Conservation (phyloP, 345 rosid species). For the Eucalyptus marginata region DNA sequence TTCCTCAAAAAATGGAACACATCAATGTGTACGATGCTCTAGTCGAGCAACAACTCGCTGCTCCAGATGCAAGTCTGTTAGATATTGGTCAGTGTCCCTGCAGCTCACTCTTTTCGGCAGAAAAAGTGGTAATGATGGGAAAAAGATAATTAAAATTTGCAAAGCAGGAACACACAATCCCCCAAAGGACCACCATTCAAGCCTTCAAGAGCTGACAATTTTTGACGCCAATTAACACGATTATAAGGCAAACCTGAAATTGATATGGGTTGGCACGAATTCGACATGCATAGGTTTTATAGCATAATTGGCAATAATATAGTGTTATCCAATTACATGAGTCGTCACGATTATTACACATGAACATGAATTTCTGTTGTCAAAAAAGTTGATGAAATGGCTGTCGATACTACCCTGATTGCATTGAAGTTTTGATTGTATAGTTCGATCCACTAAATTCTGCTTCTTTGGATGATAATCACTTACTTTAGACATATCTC, state of each 20-base stretch:
- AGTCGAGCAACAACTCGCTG: conserved; percentile 75
- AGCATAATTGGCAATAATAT: background rate
- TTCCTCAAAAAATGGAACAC: conserved; percentile 29
- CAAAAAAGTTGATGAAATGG: background rate
- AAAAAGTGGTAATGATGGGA: background rate
- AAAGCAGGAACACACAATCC: background rate
- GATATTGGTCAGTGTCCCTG: conserved; percentile 54
- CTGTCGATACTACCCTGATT: background rate
- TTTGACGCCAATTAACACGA: background rate
- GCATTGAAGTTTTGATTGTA: background rate
- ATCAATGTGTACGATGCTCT: conserved; percentile 64
- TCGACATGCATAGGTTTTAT: background rate
- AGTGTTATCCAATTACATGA: background rate
- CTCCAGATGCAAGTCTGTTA: conserved; percentile 74
- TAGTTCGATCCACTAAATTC: background rate
- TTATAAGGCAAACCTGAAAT: background rate
- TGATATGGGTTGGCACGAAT: background rate
- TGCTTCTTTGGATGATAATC: background rate
- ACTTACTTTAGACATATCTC: background rate
- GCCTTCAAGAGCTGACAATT: background rate
- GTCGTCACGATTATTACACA: background rate
- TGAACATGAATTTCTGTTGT: background rate
- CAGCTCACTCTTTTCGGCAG: background rate
- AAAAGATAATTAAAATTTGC: background rate
- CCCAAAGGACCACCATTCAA: background rate